A percentile compares a stretch with the other conserved stretches of the same genome.
These are phyloP conservation scores for Silene conica DNA, from an alignment of 148 eudicot genomes.

Conservation along the genomic window DNA sequence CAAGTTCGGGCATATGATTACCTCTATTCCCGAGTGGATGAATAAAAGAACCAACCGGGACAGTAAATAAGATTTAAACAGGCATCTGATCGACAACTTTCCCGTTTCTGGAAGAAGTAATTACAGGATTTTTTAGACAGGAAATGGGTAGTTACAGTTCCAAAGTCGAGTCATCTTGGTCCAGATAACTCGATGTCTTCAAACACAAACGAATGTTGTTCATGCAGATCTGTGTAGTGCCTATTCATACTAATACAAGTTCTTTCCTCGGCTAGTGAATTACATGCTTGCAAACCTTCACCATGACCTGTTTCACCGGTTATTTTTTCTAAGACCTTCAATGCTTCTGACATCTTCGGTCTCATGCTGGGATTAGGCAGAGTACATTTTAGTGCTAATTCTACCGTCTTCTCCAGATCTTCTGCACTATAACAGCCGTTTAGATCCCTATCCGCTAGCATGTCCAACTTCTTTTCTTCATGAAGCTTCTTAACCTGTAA, in stretches of 20 bases:
- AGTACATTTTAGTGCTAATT: conserved; percentile 59
- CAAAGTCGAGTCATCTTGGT: conserved; percentile 47
- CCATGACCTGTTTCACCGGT: conserved; percentile 29
- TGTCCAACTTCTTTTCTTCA: conserved; percentile 58
- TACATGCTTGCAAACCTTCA: conserved; percentile 38
- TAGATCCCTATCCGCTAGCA: conserved; percentile 69
- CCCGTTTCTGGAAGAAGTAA: background rate
- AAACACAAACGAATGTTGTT: conserved; percentile 62
- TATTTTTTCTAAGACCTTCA: conserved; percentile 58
- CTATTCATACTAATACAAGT: conserved; percentile 40
- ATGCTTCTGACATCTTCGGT: conserved; percentile 77
- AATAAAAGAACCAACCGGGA: background rate
- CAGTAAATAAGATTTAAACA: background rate
- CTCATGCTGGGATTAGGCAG: conserved; percentile 58
- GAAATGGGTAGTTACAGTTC: background rate
- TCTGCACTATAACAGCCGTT: conserved; percentile 44
- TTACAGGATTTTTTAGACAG: conserved; percentile 8
- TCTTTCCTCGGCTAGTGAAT: conserved; percentile 24
- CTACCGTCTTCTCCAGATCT: conserved; percentile 57
- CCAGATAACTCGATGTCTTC: conserved; percentile 92
- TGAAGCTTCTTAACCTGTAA: conserved; percentile 54
- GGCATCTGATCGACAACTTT: background rate
- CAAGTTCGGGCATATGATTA: too few relatives aligned
- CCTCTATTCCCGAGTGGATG: too few relatives aligned
- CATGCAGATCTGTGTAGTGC: conserved; percentile 38